Evolutionary conservation across 345 rosid genomes (phyloP).

Genomic region (Turnera subulata): DNA sequence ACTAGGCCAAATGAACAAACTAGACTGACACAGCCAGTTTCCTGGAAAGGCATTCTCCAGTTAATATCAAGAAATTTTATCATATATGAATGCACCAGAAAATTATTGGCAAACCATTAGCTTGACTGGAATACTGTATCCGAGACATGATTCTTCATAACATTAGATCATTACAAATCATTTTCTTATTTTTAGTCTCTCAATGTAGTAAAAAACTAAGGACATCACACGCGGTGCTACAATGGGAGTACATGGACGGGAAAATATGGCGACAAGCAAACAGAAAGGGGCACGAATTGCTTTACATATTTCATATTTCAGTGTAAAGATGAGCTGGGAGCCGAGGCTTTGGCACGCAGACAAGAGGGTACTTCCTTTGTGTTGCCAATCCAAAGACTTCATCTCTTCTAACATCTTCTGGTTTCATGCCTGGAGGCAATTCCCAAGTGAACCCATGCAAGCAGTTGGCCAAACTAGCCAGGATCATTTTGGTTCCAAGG

Average conservation of each 20-base stretch:
- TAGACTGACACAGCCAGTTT: no score
- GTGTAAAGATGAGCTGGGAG: slow-evolving; percentile 38
- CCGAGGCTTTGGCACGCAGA: slow-evolving; percentile 38
- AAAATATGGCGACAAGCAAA: neutral
- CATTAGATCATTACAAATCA: no score
- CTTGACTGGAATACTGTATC: no score
- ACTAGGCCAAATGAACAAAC: no score
- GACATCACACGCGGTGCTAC: neutral
- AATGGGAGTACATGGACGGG: neutral
- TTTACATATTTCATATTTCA: neutral
- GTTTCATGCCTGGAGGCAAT: slow-evolving; percentile 28
- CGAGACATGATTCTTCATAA: no score
- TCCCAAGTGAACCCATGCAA: slow-evolving; percentile 59
- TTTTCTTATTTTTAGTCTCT: no score
- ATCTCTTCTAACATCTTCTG: slow-evolving; percentile 48
- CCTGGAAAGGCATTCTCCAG: no score
- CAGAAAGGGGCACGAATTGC: neutral
- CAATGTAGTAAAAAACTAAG: neutral
- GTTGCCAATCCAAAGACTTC: slow-evolving; percentile 52
- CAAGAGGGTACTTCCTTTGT: slow-evolving; percentile 43
- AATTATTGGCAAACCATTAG: no score
- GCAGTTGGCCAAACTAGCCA: slow-evolving; percentile 44
- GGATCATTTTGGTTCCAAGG: slow-evolving; percentile 55
- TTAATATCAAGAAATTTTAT: no score
- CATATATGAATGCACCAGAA: no score